Conservation (phyloP, 2,329 filamentous ascomycete species). For the Apiospora rasikravindrae region DNA sequence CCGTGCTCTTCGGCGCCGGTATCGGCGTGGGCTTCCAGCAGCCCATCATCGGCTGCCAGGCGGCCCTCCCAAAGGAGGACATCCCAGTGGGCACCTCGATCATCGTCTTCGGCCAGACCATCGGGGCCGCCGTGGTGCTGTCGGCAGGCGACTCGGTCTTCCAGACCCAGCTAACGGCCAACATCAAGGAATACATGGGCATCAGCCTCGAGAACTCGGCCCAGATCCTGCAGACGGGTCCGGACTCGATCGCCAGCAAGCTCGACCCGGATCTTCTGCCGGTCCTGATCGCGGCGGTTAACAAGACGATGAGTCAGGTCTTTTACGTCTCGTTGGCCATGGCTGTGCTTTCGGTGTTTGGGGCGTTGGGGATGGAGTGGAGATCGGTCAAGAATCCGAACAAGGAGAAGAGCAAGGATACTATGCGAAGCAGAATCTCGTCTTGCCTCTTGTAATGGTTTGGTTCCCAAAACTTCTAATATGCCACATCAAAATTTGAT, state of each 20-base stretch:
- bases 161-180: slow-evolving; percentile 49
- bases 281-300: slow-evolving; percentile 8
- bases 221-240: slow-evolving; percentile 15
- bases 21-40: slow-evolving; percentile 55
- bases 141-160: slow-evolving; percentile 71
- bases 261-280: slow-evolving; percentile 9
- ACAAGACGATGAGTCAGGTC: slow-evolving; percentile 20
- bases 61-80: slow-evolving; percentile 52
- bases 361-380: slow-evolving; percentile 23
- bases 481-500: background rate
- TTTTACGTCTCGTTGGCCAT: slow-evolving; percentile 22
- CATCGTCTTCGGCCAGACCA: slow-evolving; percentile 66
- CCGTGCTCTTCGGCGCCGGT: slow-evolving; percentile 60
- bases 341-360: slow-evolving; percentile 21
- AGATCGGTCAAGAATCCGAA: background rate
- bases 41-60: slow-evolving; percentile 57
- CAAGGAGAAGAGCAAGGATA: background rate
- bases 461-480: background rate
- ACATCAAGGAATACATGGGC: slow-evolving; percentile 21
- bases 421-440: background rate
- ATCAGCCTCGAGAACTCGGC: slow-evolving; percentile 19
- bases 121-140: slow-evolving; percentile 70
- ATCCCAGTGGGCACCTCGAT: slow-evolving; percentile 57
- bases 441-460: background rate
- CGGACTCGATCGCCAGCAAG: background rate